These are phyloP conservation scores for Rhodotorula kratochvilovae DNA, from an alignment of 768 basidiomycete genomes.

Conservation along the genomic window DNA sequence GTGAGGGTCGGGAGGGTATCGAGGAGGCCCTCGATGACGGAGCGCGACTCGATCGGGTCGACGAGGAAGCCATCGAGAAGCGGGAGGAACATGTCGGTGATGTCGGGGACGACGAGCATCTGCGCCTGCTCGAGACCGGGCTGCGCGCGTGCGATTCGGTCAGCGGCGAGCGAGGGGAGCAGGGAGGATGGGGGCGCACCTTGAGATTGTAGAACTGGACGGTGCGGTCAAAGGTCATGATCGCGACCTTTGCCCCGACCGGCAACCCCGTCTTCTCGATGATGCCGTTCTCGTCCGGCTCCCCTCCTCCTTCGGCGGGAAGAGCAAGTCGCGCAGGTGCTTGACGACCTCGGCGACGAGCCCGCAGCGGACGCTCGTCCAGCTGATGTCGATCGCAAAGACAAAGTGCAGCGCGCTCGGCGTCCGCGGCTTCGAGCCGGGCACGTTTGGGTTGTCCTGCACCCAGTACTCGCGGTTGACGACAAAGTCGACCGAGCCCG, in stretches of 20 bases:
- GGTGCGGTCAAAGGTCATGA: constrained; percentile 73
- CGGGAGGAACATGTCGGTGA: constrained; percentile 89
- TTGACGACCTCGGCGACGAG: constrained; percentile 65
- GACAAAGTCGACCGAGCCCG: constrained; percentile 85
- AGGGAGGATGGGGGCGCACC: constrained; percentile 49
- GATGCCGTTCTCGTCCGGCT: constrained; percentile 29
- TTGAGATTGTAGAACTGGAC: constrained; percentile 86
- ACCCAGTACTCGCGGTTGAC: constrained; percentile 86
- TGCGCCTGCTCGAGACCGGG: constrained; percentile 55
- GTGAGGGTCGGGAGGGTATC: constrained; percentile 62
- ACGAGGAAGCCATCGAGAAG: constrained; percentile 68
- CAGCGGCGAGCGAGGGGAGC: too few species aligned
- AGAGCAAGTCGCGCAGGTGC: constrained; percentile 58
- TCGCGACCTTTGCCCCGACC: constrained; percentile 55
- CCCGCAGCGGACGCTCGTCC: constrained; percentile 63
- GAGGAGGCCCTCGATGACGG: constrained; percentile 64
- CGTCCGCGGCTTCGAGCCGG: constrained; percentile 48
- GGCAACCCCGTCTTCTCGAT: constrained; percentile 30
- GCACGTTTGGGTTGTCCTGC: constrained; percentile 44
- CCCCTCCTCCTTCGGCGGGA: constrained; percentile 56
- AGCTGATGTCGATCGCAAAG: constrained; percentile 82
- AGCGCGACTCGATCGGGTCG: constrained; percentile 62
- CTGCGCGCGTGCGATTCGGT: too few species aligned
- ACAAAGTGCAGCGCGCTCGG: constrained; percentile 69
- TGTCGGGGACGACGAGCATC: constrained; percentile 77